Percentiles rank a stretch among this genome's conserved stretches.
phyloP scores from a whole-genome alignment of 306 rosid genomes.

The Quercus ilex region DNA sequence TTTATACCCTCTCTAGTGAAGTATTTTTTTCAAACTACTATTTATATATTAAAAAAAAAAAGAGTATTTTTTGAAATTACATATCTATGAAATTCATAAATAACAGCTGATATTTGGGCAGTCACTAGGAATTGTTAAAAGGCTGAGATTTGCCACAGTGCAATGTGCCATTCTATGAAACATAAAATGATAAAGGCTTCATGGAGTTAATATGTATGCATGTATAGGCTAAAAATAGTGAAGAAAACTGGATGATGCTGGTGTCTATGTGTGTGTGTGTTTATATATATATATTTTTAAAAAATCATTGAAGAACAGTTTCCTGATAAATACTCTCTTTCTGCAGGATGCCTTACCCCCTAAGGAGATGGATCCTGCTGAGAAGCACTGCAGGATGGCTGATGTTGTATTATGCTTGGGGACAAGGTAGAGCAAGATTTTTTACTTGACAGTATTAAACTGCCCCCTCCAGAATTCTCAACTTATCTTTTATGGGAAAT shows the following conservation, averaged over 20 bases:
- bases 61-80: neutral
- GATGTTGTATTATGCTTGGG: slow-evolving; percentile 94
- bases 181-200: too few species aligned
- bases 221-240: neutral
- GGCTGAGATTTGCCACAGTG: neutral
- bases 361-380: slow-evolving; percentile 95
- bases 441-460: slow-evolving; percentile 13
- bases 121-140: neutral
- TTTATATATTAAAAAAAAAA: too few species aligned
- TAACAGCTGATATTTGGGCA: neutral
- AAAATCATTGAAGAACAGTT: neutral
- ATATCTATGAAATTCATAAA: neutral
- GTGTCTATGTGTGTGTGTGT: neutral
- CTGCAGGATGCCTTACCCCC: slow-evolving; percentile 88
- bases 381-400: slow-evolving; percentile 94
- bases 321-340: neutral
- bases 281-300: too few species aligned
- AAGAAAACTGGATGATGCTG: neutral
- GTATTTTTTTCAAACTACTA: neutral
- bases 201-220: too few species aligned
- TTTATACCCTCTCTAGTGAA: neutral
- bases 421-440: slow-evolving; percentile 62
- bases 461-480: neutral
- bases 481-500: neutral
- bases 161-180: too few species aligned